Evolutionary conservation across 2,329 filamentous ascomycete genomes (phyloP).

Genomic region (Colletotrichum lentis): DNA sequence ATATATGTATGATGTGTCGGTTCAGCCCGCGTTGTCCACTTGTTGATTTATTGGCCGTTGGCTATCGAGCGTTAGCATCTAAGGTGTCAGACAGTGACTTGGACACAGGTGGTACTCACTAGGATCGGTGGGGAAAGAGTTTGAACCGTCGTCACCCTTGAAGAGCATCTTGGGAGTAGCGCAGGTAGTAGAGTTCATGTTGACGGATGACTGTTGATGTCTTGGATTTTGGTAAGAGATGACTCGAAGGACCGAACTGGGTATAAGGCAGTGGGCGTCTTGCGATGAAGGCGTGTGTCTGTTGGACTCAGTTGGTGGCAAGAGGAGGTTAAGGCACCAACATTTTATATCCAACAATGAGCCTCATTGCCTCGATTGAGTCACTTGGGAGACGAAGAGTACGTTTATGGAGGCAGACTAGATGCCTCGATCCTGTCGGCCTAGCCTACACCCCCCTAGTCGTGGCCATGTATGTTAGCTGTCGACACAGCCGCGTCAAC

Average conservation of each 20-base stretch:
- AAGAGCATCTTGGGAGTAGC: background rate
- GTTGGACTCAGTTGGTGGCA: background rate
- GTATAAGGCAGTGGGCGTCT: background rate
- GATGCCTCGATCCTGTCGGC: background rate
- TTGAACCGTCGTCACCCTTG: background rate
- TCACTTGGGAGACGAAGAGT: slow-evolving; percentile 6
- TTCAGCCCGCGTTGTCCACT: background rate
- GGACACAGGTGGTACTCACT: background rate
- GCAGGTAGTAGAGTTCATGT: background rate
- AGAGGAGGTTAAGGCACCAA: slow-evolving; percentile 4
- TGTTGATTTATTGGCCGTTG: slow-evolving; percentile 11
- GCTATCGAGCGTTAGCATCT: slow-evolving; percentile 1
- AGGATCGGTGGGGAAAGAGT: slow-evolving; percentile 15
- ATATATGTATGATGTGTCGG: background rate
- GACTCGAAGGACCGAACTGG: background rate
- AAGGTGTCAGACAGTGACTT: background rate
- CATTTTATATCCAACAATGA: slow-evolving; percentile 9
- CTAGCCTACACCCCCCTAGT: background rate
- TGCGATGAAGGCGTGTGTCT: background rate
- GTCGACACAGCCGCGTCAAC: background rate
- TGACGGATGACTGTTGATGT: background rate
- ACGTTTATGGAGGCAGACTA: slow-evolving; percentile 15
- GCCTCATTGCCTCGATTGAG: slow-evolving; percentile 1
- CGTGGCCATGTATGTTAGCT: background rate
- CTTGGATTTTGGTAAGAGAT: background rate